Conservation (phyloP, 371 early-diverging fungal genomes). For the Zopfochytrium polystomum region DNA sequence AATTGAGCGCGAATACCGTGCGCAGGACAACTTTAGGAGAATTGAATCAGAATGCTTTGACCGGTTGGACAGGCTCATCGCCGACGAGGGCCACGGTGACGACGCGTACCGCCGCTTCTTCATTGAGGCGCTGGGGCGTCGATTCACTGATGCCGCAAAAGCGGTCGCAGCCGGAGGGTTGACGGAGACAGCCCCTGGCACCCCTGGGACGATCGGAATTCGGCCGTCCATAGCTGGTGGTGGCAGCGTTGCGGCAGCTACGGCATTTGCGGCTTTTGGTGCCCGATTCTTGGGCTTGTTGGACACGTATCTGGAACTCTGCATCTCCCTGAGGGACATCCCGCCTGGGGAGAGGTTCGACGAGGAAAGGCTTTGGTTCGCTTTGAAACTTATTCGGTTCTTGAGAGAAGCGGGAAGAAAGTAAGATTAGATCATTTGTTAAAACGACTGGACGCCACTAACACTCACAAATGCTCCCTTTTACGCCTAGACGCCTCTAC, state of each 20-base stretch:
- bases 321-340: constrained; percentile 57
- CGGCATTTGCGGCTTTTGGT: constrained; percentile 27
- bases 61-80: constrained; percentile 57
- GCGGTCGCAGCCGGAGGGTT: constrained; percentile 16
- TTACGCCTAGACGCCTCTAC: constrained; percentile 53
- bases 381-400: constrained; percentile 63
- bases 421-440: constrained; percentile 3
- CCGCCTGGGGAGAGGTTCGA: constrained; percentile 60
- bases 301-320: constrained; percentile 54
- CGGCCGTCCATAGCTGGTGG: too few relatives aligned
- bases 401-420: constrained; percentile 58
- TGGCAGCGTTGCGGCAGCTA: constrained; percentile 9
- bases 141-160: constrained; percentile 28
- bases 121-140: constrained; percentile 32
- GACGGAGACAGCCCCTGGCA: too few relatives aligned
- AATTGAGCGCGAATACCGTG: constrained; percentile 58
- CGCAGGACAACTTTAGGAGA: constrained; percentile 50
- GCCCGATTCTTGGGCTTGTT: constrained; percentile 53
- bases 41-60: constrained; percentile 62
- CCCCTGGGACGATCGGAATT: too few relatives aligned
- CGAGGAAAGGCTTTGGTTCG: constrained; percentile 64
- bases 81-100: constrained; percentile 53
- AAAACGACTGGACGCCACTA: not conserved
- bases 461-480: constrained; percentile 1
- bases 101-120: constrained; percentile 36